phyloP scores from a whole-genome alignment of 2,329 filamentous ascomycete genomes.

The Pseudogymnoascus sp. region DNA sequence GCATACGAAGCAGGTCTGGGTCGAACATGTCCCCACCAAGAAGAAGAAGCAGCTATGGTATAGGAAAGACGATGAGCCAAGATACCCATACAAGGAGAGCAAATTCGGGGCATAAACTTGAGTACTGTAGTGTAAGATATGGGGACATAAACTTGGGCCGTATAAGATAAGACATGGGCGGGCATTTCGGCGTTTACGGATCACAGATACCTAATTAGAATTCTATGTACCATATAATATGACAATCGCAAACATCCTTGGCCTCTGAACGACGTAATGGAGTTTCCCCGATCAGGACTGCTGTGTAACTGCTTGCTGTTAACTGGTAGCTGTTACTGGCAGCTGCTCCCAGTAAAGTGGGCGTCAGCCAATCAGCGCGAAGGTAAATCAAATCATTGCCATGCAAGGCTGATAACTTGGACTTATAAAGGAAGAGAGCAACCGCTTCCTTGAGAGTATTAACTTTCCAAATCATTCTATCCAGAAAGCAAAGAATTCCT shows the following conservation, averaged over 20 bases:
- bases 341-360: not conserved
- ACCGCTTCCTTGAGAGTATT: not conserved
- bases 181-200: constrained; percentile 1
- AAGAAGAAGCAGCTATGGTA: constrained; percentile 84
- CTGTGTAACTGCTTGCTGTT: not conserved
- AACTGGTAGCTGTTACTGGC: not conserved
- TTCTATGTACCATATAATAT: constrained; percentile 9
- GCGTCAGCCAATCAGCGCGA: not conserved
- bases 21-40: constrained; percentile 80
- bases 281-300: not conserved
- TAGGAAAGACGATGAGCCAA: constrained; percentile 71
- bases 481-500: not conserved
- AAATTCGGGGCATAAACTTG: constrained; percentile 21
- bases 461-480: not conserved
- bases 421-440: constrained; percentile 6
- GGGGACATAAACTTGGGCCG: not conserved
- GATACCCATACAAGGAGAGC: constrained; percentile 51
- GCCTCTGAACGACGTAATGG: not conserved
- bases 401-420: constrained; percentile 3
- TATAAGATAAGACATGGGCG: not conserved
- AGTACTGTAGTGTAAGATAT: not conserved
- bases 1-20: constrained; percentile 73
- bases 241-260: not conserved
- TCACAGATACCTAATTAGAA: constrained; percentile 5
- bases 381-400: constrained; percentile 4